These are phyloP conservation scores for Collybia sp. DNA, from an alignment of 768 basidiomycete species.

Conservation along the genomic window DNA sequence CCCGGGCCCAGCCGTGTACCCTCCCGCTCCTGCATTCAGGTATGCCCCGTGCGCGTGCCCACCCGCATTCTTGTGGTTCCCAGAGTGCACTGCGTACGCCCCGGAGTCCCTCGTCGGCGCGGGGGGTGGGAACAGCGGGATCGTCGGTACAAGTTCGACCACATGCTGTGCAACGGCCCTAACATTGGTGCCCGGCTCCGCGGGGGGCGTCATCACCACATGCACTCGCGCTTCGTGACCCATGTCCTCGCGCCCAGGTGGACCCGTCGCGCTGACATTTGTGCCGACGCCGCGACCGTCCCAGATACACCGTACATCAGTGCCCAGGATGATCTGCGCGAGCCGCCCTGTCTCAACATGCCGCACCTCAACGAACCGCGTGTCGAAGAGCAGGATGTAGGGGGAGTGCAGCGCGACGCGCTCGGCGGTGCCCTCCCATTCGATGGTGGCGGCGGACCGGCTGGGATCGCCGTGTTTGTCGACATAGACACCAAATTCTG, in stretches of 20 bases:
- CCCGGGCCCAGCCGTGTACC: too few species aligned
- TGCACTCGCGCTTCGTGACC: conserved; percentile 82
- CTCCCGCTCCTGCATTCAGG: too few species aligned
- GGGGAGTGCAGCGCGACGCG: conserved; percentile 89
- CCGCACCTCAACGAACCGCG: conserved; percentile 89
- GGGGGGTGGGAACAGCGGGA: conserved; percentile 52
- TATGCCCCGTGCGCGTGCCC: too few species aligned
- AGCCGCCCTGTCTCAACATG: conserved; percentile 80
- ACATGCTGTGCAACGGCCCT: conserved; percentile 67
- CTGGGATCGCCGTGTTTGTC: conserved; percentile 91
- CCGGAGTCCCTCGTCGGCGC: conserved; percentile 4
- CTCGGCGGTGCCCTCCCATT: conserved; percentile 94
- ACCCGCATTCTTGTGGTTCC: too few species aligned
- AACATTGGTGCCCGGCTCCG: conserved; percentile 28
- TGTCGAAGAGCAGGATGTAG: conserved; percentile 86
- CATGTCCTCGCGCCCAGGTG: conserved; percentile 55
- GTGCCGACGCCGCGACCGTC: conserved; percentile 66
- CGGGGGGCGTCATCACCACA: conserved; percentile 67
- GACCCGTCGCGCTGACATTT: conserved; percentile 64
- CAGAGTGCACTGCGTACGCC: too few species aligned
- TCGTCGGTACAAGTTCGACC: conserved; percentile 75
- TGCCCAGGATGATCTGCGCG: conserved; percentile 80
- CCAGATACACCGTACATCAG: conserved; percentile 86
- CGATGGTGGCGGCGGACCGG: conserved; percentile 69
- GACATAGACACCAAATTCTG: conserved; percentile 93